phyloP scores from a whole-genome alignment of 2,329 filamentous ascomycete species.

The Bipolaris oryzae region DNA sequence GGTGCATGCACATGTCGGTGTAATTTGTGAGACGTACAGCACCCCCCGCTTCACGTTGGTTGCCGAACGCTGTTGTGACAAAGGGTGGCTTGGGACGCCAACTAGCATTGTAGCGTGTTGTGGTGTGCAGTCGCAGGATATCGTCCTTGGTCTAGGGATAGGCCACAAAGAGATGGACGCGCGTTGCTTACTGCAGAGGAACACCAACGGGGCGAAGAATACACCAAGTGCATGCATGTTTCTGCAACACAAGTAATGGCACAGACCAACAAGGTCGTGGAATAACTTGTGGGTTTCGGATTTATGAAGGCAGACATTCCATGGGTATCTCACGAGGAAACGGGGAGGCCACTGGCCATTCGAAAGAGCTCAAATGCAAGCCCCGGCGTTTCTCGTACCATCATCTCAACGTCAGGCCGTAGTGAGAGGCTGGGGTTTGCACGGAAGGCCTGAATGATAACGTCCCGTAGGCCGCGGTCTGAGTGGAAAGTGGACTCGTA shows the following conservation, averaged over 20 bases:
- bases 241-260: background rate
- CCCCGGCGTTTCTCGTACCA: slow-evolving; percentile 53
- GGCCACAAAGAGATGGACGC: background rate
- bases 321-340: slow-evolving; percentile 36
- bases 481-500: slow-evolving; percentile 58
- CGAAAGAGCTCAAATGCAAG: slow-evolving; percentile 57
- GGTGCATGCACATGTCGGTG: slow-evolving; percentile 3
- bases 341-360: slow-evolving; percentile 54
- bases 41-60: slow-evolving; percentile 4
- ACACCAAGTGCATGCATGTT: slow-evolving; percentile 7
- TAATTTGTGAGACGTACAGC: slow-evolving; percentile 6
- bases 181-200: slow-evolving; percentile 1
- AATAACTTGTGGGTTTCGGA: background rate
- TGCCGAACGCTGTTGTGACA: slow-evolving; percentile 9
- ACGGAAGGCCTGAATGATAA: slow-evolving; percentile 56
- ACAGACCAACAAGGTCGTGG: background rate
- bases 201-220: slow-evolving; percentile 2
- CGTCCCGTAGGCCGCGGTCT: slow-evolving; percentile 56
- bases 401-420: slow-evolving; percentile 53
- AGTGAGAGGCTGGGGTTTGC: slow-evolving; percentile 53
- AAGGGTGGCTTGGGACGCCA: slow-evolving; percentile 2
- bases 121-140: background rate
- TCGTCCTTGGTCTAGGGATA: background rate
- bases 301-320: background rate
- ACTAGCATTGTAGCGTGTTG: background rate